Evolutionary conservation across 768 basidiomycete species (phyloP).

Genomic region (Boletus reticuloceps): DNA sequence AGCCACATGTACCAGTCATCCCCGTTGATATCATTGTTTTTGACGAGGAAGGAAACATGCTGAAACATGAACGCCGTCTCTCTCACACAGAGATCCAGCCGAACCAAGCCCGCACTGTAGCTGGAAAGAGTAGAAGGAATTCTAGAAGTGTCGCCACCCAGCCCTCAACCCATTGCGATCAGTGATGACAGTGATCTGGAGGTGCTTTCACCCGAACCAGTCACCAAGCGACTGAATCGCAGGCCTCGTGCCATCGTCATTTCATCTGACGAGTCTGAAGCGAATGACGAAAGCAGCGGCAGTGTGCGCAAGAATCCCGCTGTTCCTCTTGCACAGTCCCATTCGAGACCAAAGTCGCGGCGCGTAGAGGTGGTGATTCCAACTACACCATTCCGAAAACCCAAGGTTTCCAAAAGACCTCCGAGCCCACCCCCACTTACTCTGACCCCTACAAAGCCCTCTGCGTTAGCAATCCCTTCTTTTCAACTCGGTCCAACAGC

Average conservation of each 20-base stretch:
- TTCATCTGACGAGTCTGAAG: slow-evolving; percentile 51
- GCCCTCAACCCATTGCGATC: slow-evolving; percentile 18
- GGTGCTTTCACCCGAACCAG: slow-evolving; percentile 18
- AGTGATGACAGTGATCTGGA: slow-evolving; percentile 31
- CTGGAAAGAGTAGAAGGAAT: slow-evolving; percentile 8
- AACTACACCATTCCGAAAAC: slow-evolving; percentile 22
- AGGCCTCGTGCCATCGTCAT: slow-evolving; percentile 29
- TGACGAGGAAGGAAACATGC: slow-evolving; percentile 54
- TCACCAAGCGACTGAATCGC: slow-evolving; percentile 11
- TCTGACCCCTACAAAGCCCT: slow-evolving; percentile 4
- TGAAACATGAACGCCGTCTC: slow-evolving; percentile 61
- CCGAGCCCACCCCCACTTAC: slow-evolving; percentile 1
- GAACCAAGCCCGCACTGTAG: slow-evolving; percentile 25
- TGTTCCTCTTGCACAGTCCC: slow-evolving; percentile 9
- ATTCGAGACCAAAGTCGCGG: slow-evolving; percentile 14
- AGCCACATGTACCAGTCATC: slow-evolving; percentile 47
- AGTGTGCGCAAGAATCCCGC: slow-evolving; percentile 1
- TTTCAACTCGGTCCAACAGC: neutral
- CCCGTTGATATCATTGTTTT: slow-evolving; percentile 67
- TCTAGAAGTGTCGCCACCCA: neutral
- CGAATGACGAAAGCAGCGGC: slow-evolving; percentile 16
- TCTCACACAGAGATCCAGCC: slow-evolving; percentile 43
- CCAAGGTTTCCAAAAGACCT: slow-evolving; percentile 15
- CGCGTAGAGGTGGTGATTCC: slow-evolving; percentile 46
- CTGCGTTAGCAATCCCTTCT: neutral